phyloP scores from a whole-genome alignment of 1,284 basidiomycete genomes.

The Boletus holoroseus region DNA sequence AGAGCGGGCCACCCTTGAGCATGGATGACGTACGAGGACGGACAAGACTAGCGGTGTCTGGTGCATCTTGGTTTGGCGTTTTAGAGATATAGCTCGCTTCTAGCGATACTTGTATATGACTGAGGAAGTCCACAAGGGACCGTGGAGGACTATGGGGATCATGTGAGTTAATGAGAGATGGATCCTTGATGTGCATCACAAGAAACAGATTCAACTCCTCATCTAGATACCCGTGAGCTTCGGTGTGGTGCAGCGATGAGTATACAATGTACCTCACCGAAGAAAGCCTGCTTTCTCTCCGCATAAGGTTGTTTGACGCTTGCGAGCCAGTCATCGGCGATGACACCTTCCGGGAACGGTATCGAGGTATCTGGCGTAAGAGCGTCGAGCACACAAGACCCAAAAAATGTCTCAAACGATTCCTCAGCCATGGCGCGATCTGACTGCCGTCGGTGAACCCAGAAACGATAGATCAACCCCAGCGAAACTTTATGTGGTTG shows the following conservation, averaged over 20 bases:
- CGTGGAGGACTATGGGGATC: slow-evolving; percentile 46
- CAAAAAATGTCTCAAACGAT: slow-evolving; percentile 61
- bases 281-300: slow-evolving; percentile 63
- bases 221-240: slow-evolving; percentile 42
- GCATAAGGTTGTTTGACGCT: slow-evolving; percentile 35
- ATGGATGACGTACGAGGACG: slow-evolving; percentile 46
- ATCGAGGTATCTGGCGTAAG: slow-evolving; percentile 61
- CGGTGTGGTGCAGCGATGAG: slow-evolving; percentile 16
- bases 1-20: slow-evolving; percentile 31
- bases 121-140: slow-evolving; percentile 57
- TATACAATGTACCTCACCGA: slow-evolving; percentile 48
- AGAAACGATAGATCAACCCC: neutral
- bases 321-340: slow-evolving; percentile 53
- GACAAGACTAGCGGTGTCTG: slow-evolving; percentile 39
- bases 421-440: slow-evolving; percentile 22
- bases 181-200: slow-evolving; percentile 47
- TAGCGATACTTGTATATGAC: slow-evolving; percentile 70
- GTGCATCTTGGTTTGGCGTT: slow-evolving; percentile 26
- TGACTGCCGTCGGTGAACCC: neutral
- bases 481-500: neutral
- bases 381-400: slow-evolving; percentile 55
- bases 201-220: slow-evolving; percentile 73
- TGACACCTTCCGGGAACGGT: slow-evolving; percentile 47
- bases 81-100: slow-evolving; percentile 78
- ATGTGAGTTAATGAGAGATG: slow-evolving; percentile 31